A percentile compares a stretch with the other conserved stretches of the same genome.
These are phyloP conservation scores for Petunia axillaris DNA, from an alignment of 257 asterid species.

Conservation along the genomic window DNA sequence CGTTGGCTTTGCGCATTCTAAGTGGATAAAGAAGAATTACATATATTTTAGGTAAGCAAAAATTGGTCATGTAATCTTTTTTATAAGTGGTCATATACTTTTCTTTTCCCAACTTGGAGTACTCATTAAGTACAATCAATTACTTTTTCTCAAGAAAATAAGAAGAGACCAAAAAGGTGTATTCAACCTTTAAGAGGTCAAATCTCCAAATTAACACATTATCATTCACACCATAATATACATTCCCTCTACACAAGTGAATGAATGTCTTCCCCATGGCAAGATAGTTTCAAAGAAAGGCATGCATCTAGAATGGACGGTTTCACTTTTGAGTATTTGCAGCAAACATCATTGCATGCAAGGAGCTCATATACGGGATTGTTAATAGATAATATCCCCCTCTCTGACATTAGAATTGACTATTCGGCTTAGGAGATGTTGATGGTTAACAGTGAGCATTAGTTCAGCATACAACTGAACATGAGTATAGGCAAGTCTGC, in stretches of 20 bases:
- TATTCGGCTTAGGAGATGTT: too few relatives aligned
- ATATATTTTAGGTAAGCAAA: slow-evolving; percentile 2
- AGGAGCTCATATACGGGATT: too few relatives aligned
- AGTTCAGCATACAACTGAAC: too few relatives aligned
- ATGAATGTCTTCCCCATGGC: background rate
- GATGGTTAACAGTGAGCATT: too few relatives aligned
- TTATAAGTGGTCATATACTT: too few relatives aligned
- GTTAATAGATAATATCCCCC: too few relatives aligned
- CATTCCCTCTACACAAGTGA: background rate
- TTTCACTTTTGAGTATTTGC: too few relatives aligned
- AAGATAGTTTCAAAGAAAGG: background rate
- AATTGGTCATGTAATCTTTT: background rate
- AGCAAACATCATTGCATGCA: too few relatives aligned
- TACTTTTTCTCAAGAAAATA: background rate
- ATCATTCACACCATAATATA: background rate
- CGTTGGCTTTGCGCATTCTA: background rate
- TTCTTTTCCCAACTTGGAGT: too few relatives aligned
- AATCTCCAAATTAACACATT: background rate
- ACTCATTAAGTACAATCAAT: background rate
- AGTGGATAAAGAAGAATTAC: background rate
- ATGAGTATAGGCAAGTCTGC: too few relatives aligned
- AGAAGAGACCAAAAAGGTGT: background rate
- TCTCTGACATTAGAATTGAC: too few relatives aligned
- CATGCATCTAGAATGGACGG: background rate
- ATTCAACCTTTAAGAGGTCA: background rate